Conservation (phyloP, 1,284 basidiomycete species). For the Apiotrichum veenhuisii region DNA sequence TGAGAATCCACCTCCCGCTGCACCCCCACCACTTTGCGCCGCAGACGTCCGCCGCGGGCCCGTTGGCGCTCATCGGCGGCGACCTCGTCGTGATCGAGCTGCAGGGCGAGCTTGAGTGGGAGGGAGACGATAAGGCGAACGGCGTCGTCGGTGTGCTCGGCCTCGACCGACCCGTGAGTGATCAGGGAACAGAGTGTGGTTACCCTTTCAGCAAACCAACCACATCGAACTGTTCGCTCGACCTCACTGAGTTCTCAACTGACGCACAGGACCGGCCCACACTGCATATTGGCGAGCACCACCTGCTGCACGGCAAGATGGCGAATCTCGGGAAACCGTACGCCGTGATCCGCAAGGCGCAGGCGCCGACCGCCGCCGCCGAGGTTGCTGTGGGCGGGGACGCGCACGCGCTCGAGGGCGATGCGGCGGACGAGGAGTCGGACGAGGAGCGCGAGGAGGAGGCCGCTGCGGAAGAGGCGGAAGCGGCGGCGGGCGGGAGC, state of each 20-base stretch:
- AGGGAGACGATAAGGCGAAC: constrained; percentile 48
- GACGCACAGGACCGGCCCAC: constrained; percentile 65
- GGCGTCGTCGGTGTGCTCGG: constrained; percentile 47
- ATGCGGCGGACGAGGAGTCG: constrained; percentile 22
- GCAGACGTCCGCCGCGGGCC: constrained; percentile 20
- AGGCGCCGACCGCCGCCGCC: background rate
- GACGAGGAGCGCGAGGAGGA: constrained; percentile 22
- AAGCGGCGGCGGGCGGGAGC: constrained; percentile 12
- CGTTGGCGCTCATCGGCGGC: constrained; percentile 44
- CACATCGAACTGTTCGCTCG: too few species aligned
- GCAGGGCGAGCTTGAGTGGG: constrained; percentile 55
- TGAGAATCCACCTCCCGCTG: constrained; percentile 49
- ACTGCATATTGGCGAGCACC: constrained; percentile 71
- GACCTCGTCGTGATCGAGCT: constrained; percentile 44
- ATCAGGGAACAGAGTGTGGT: background rate
- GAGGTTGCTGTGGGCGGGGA: background rate
- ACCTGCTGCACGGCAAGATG: constrained; percentile 83
- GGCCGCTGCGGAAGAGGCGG: constrained; percentile 18
- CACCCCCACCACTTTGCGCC: constrained; percentile 32
- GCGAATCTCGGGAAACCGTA: constrained; percentile 70
- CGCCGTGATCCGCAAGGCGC: constrained; percentile 55
- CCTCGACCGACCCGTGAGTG: constrained; percentile 45
- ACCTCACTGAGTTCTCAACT: background rate
- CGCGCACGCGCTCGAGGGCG: constrained; percentile 11
- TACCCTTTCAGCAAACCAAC: too few species aligned